phyloP scores from a whole-genome alignment of 306 rosid genomes.

The Prunus persica region Prunus_persica_NCBIv2 NC_034010.1:21939501-21940000 shows the following conservation, averaged over 20 bases:
- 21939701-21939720: not conserved
- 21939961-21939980: conserved; percentile 58
- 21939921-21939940: conserved; percentile 7
- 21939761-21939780: conserved; percentile 88
- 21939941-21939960: conserved; percentile 19
- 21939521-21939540: not conserved
- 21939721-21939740: conserved; percentile 5
- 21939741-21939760: conserved; percentile 42
- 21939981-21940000: conserved; percentile 90
- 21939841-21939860: conserved; percentile 26
- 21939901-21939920: conserved; percentile 2
- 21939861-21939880: not conserved
- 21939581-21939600: not conserved
- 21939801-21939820: conserved; percentile 95
- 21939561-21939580: not conserved
- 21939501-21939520: conserved; percentile 94
- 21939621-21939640: too few species aligned
- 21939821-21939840: conserved; percentile 88
- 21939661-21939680: too few species aligned
- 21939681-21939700: not conserved
- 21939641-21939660: too few species aligned
- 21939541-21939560: not conserved
- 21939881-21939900: not conserved
- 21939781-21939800: conserved; percentile 93
- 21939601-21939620: not conserved